Evolutionary conservation across 768 basidiomycete genomes (phyloP).

Genomic region (Mycena epipterygia): DNA sequence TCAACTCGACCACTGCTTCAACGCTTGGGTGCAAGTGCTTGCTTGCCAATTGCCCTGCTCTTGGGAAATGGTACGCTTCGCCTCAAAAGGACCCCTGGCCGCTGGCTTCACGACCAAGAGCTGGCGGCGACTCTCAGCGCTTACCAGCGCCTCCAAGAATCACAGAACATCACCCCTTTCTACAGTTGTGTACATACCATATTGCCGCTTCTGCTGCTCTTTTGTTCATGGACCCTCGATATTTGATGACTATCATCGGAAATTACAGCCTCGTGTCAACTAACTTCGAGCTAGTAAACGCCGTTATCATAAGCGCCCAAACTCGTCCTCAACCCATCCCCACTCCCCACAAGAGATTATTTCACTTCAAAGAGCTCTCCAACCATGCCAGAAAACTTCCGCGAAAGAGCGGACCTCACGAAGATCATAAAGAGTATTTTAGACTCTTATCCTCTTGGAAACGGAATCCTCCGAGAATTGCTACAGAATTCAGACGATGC

Average conservation of each 20-base stretch:
- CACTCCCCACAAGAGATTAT: neutral
- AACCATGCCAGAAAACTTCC: constrained; percentile 31
- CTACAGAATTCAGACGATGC: constrained; percentile 48
- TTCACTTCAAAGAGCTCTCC: neutral
- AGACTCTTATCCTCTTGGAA: constrained; percentile 41
- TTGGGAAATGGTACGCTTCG: no score
- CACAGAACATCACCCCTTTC: no score
- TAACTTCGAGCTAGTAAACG: constrained; percentile 15
- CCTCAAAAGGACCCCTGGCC: no score
- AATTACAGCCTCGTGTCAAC: constrained; percentile 25
- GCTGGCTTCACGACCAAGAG: no score
- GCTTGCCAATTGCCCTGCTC: no score
- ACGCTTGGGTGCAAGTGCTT: no score
- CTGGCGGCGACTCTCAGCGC: no score
- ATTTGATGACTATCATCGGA: constrained; percentile 22
- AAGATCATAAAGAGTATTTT: constrained; percentile 40
- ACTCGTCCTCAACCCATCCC: constrained; percentile 3
- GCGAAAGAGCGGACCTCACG: constrained; percentile 34
- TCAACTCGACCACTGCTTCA: no score
- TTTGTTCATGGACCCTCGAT: no score
- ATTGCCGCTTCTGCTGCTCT: no score
- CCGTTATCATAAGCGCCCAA: neutral
- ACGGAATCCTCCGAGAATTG: constrained; percentile 43
- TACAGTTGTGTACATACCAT: no score
- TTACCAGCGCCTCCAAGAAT: no score